Conservation (phyloP, 768 basidiomycete species). For the Podaxis mareebaensis region DNA sequence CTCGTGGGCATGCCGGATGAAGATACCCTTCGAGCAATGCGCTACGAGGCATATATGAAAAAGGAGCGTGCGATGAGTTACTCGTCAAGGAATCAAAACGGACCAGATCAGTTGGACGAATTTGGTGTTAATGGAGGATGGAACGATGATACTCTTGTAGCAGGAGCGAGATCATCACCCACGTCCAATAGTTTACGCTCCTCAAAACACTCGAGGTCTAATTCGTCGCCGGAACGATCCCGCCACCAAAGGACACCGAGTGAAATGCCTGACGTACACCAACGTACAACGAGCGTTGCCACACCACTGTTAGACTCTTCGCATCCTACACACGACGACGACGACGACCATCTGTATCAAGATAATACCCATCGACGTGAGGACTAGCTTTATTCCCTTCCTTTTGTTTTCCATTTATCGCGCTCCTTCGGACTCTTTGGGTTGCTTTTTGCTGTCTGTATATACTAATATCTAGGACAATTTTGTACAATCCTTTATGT, state of each 20-base stretch:
- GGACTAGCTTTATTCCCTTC: background rate
- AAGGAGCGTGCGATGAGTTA: slow-evolving; percentile 27
- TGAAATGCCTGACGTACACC: slow-evolving; percentile 1
- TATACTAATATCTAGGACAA: slow-evolving; percentile 10
- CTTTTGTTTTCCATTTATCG: background rate
- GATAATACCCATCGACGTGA: background rate
- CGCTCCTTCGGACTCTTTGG: background rate
- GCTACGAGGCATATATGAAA: slow-evolving; percentile 39
- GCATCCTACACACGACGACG: background rate
- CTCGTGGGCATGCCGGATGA: slow-evolving; percentile 31
- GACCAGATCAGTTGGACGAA: slow-evolving; percentile 17
- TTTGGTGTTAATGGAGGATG: slow-evolving; percentile 15
- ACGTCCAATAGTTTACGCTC: background rate
- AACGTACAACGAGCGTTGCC: slow-evolving; percentile 7
- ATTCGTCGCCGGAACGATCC: background rate
- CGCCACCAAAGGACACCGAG: slow-evolving; percentile 14
- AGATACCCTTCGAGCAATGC: slow-evolving; percentile 39
- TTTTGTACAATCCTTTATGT: slow-evolving; percentile 5
- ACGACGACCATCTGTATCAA: background rate
- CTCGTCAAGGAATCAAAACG: slow-evolving; percentile 4
- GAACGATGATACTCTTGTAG: slow-evolving; percentile 25
- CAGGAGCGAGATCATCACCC: background rate
- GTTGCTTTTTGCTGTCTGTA: slow-evolving; percentile 1
- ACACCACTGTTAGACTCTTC: slow-evolving; percentile 5
- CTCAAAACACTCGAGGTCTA: slow-evolving; percentile 10